A percentile compares a stretch with the other conserved stretches of the same genome.
phyloP scores from a whole-genome alignment of 2,329 filamentous ascomycete species.

The Nothophoma quercina region DNA sequence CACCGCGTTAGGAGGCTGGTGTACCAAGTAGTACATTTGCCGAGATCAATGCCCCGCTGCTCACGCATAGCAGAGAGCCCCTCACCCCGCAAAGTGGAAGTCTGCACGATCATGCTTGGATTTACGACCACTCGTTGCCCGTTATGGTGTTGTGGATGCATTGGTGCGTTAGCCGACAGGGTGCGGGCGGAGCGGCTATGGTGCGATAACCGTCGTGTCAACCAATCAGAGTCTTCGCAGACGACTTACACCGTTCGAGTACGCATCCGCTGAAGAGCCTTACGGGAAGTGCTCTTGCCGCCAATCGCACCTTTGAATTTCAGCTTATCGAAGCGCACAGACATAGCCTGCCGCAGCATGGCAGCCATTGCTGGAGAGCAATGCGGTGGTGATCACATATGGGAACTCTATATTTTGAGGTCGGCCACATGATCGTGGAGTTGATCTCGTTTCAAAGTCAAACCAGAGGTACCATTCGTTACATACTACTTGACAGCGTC shows the following conservation, averaged over 20 bases:
- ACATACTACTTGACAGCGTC: no score
- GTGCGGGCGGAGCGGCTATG: not conserved
- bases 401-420: not conserved
- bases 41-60: not conserved
- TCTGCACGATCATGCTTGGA: no score
- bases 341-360: not conserved
- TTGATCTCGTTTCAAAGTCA: no score
- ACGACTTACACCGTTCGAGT: no score
- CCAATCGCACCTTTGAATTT: not conserved
- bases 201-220: not conserved
- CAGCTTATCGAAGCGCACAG: not conserved
- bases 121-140: not conserved
- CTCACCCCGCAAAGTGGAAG: not conserved
- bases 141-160: not conserved
- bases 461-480: no score
- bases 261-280: not conserved
- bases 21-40: not conserved
- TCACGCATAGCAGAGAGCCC: not conserved
- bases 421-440: not conserved
- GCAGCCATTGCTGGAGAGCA: not conserved
- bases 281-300: not conserved
- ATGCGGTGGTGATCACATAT: not conserved
- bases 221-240: not conserved
- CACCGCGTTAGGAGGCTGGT: not conserved
- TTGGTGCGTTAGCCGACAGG: slow-evolving; percentile 1